phyloP scores from a whole-genome alignment of 176 grass and related monocot species.

The Musa troglodytarum region DNA sequence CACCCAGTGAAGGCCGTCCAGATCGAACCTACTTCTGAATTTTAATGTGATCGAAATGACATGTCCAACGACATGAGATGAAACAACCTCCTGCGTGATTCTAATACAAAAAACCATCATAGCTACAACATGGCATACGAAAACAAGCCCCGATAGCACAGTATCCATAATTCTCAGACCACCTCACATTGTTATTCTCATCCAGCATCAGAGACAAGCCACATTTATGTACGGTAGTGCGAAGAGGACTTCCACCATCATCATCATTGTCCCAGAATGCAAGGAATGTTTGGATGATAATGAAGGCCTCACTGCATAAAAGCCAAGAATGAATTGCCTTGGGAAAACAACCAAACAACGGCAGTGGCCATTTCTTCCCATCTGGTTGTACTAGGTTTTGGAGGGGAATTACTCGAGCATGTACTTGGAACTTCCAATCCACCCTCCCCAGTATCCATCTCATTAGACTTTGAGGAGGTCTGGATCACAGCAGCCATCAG shows the following conservation, averaged over 20 bases:
- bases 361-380: slow-evolving; percentile 31
- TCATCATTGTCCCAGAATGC: background rate
- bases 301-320: slow-evolving; percentile 34
- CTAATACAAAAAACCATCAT: too few species aligned
- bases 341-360: slow-evolving; percentile 38
- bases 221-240: background rate
- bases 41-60: too few species aligned
- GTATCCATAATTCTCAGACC: too few species aligned
- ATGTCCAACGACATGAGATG: too few species aligned
- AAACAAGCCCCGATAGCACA: too few species aligned
- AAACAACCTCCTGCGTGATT: too few species aligned
- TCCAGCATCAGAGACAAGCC: background rate
- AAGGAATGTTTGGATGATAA: slow-evolving; percentile 3
- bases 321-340: slow-evolving; percentile 99
- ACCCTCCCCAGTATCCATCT: slow-evolving; percentile 25
- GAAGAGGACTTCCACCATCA: background rate
- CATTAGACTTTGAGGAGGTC: slow-evolving; percentile 67
- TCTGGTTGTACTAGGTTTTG: slow-evolving; percentile 11
- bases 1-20: too few species aligned
- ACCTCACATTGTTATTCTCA: too few species aligned
- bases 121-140: too few species aligned
- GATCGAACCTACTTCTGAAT: too few species aligned
- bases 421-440: background rate
- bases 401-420: slow-evolving; percentile 8
- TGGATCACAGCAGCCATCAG: slow-evolving; percentile 49